These are phyloP conservation scores for Lunularia cruciata DNA, from an alignment of 225 moss, liverwort and hornwort genomes.

Conservation along the genomic window DNA sequence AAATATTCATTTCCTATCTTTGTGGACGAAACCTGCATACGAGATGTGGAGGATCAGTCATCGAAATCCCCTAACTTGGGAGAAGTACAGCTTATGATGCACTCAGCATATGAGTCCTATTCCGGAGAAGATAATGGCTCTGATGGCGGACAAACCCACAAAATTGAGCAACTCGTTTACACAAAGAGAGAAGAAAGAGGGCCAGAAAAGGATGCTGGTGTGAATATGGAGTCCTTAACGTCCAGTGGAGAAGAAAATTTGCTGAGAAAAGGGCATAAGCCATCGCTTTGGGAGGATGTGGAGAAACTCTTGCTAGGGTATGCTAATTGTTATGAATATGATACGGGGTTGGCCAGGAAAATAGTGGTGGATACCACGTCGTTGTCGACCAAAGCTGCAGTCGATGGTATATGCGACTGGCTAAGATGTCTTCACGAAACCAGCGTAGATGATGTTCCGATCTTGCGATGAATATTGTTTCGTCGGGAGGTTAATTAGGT, in stretches of 20 bases:
- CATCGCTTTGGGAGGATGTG: conserved; percentile 51
- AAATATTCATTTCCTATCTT: neutral
- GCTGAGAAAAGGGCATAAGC: conserved; percentile 24
- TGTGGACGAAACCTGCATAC: neutral
- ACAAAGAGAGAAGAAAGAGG: neutral
- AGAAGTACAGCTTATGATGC: neutral
- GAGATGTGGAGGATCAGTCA: neutral
- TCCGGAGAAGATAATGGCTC: neutral
- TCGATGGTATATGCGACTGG: conserved; percentile 41
- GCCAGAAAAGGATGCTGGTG: neutral
- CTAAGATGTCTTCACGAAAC: conserved; percentile 11
- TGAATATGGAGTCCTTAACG: no score
- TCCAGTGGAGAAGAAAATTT: neutral
- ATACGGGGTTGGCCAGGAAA: conserved; percentile 45
- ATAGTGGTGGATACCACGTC: conserved; percentile 54
- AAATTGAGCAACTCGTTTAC: no score
- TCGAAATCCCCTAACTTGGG: neutral
- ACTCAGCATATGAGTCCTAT: neutral
- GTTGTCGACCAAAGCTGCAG: conserved; percentile 31
- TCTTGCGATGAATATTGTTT: conserved; percentile 7
- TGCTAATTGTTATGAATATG: conserved; percentile 58
- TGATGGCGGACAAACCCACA: no score
- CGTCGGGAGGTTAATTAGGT: no score
- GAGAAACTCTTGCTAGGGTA: conserved; percentile 49
- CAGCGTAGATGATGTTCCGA: neutral